A percentile compares a stretch with the other conserved stretches of the same genome.
phyloP scores from a whole-genome alignment of 495 filamentous ascomycete genomes.

The Clohesyomyces aquaticus region DNA sequence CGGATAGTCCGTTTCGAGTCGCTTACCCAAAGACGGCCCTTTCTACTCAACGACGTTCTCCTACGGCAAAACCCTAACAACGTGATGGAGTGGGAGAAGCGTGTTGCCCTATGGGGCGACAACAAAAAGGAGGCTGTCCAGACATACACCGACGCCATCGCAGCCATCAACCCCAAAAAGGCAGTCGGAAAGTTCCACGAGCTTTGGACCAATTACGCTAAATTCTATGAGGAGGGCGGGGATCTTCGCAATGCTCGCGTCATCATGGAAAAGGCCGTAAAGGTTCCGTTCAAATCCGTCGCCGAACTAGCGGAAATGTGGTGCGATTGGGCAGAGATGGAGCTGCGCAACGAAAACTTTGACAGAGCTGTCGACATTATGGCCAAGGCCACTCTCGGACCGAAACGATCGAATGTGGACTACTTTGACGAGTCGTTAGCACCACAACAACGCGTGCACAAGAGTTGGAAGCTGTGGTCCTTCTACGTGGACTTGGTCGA shows the following conservation, averaged over 20 bases:
- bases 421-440: constrained; percentile 96
- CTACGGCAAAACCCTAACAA: constrained; percentile 96
- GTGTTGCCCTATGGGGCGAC: constrained; percentile 91
- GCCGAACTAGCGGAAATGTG: constrained; percentile 96
- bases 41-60: constrained; percentile 95
- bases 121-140: constrained; percentile 90
- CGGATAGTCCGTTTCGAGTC: constrained; percentile 98
- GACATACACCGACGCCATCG: constrained; percentile 94
- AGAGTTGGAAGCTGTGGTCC: constrained; percentile 99
- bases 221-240: constrained; percentile 90
- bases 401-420: constrained; percentile 92
- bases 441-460: constrained; percentile 95
- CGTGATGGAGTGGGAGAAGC: constrained; percentile 95
- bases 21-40: constrained; percentile 94
- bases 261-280: constrained; percentile 97
- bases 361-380: constrained; percentile 93
- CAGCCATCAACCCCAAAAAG: constrained; percentile 90
- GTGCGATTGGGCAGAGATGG: constrained; percentile 99
- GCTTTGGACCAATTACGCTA: constrained; percentile 96
- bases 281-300: constrained; percentile 94
- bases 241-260: constrained; percentile 83
- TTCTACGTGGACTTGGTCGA: constrained; percentile 99
- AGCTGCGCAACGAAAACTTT: constrained; percentile 92
- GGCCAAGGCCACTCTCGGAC: constrained; percentile 94
- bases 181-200: constrained; percentile 93